phyloP scores from a whole-genome alignment of 1,284 basidiomycete species.

The Marasmius sp. region DNA sequence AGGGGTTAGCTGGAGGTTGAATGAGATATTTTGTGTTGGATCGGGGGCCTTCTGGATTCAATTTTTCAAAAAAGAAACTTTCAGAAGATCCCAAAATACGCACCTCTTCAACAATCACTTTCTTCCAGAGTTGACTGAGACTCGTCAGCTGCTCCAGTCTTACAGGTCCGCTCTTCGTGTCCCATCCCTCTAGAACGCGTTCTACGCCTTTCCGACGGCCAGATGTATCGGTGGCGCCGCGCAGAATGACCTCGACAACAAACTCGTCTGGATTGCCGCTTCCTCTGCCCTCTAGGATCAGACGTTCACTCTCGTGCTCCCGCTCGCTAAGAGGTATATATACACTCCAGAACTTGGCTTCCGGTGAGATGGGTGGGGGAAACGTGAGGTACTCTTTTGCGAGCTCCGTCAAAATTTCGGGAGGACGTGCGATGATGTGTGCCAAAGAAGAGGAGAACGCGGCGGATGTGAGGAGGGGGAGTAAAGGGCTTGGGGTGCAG shows the following conservation, averaged over 20 bases:
- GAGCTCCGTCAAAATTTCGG: conserved; percentile 61
- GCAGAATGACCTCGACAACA: conserved; percentile 62
- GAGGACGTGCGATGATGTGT: conserved; percentile 66
- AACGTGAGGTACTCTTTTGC: conserved; percentile 64
- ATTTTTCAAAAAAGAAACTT: neutral
- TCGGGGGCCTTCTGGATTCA: conserved; percentile 40
- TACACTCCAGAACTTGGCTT: conserved; percentile 73
- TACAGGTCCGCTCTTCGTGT: conserved; percentile 34
- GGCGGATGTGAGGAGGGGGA: conserved; percentile 58
- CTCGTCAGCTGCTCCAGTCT: conserved; percentile 47
- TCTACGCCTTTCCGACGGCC: conserved; percentile 54
- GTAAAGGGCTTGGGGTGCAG: conserved; percentile 49
- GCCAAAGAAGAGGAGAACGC: conserved; percentile 66
- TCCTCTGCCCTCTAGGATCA: conserved; percentile 53
- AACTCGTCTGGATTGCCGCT: conserved; percentile 45
- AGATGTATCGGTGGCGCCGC: conserved; percentile 39
- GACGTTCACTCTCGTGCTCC: conserved; percentile 52
- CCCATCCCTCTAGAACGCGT: conserved; percentile 67
- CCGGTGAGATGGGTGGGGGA: conserved; percentile 61
- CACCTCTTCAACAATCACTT: conserved; percentile 43
- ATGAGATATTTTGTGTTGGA: conserved; percentile 69
- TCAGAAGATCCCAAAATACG: conserved; percentile 13
- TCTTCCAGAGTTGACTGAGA: conserved; percentile 47
- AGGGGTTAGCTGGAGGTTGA: conserved; percentile 84
- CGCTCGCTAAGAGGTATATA: conserved; percentile 70